A percentile compares a stretch with the other conserved stretches of the same genome.
These are phyloP conservation scores for Casaregolazyma lundiana DNA, from an alignment of 1,139 yeast genomes.

Conservation along the genomic window DNA sequence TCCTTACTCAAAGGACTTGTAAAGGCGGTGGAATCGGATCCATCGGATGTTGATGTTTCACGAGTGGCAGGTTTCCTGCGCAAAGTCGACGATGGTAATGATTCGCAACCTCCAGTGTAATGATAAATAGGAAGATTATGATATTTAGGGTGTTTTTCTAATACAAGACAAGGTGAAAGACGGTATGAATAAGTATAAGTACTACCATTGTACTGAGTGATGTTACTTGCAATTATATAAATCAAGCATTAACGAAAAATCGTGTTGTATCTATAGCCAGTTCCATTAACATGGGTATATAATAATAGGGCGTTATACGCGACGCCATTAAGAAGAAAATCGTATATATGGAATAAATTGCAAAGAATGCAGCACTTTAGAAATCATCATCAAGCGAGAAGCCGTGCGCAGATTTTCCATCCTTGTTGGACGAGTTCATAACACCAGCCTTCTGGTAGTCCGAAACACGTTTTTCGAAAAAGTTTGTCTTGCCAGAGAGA, in stretches of 20 bases:
- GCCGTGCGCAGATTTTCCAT: constrained; percentile 40
- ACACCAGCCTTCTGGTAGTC: constrained; percentile 99
- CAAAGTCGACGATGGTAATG: constrained; percentile 32
- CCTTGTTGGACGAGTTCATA: constrained; percentile 56
- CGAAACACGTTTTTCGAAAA: constrained; percentile 97
- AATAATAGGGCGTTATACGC: neutral
- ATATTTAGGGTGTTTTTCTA: no score
- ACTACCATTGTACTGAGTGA: no score
- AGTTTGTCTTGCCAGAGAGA: constrained; percentile 96
- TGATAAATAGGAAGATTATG: constrained; percentile 3
- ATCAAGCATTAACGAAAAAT: no score
- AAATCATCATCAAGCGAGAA: constrained; percentile 44
- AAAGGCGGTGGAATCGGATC: constrained; percentile 85
- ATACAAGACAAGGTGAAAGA: no score
- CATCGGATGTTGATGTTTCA: constrained; percentile 58
- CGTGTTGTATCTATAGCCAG: no score
- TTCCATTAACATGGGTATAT: no score
- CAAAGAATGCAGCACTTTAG: constrained; percentile 23
- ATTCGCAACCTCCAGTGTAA: constrained; percentile 11
- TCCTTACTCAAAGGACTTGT: constrained; percentile 76
- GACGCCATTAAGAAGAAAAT: neutral
- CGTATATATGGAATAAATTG: neutral
- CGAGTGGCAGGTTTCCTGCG: constrained; percentile 47
- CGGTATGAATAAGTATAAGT: no score
- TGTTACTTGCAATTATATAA: no score